Base-by-base conservation (phyloP, 257 asterid genomes). In the Solanum arcanum region DNA sequence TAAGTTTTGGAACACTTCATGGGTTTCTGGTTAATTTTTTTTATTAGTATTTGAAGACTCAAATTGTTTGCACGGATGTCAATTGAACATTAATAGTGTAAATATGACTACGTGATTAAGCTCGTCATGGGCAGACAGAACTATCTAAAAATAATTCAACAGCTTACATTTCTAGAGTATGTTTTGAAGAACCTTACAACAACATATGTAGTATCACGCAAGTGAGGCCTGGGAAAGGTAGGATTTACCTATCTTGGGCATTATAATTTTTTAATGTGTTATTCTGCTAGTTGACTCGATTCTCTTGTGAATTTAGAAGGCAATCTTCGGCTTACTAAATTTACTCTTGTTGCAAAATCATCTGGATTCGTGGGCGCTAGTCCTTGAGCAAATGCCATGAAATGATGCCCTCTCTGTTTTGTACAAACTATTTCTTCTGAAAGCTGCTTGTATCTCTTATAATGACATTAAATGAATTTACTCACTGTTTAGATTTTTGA, bases 401-500 rank as follows among this genome's bases (percentile, higher is more conserved):
- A 49, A 49, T 10, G 46, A 81, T 18, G 69, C 46, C 3, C 3
- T 81, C 37, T 81, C 8, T 81, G 84, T 29, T 11, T 16, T 33
- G 46, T 49, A 33, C 70, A 29, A 29, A 31, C 70, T 81, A 29
- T 20, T 81, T 49, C 31, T 11, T 49, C 39, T 81, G 70, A 81
- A 31, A 29, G 46, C 69, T 81, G 46, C 46, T 81, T 49, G 46
- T 46, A 31, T 33, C 46, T 81, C 85, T 49, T 31, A 29, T 81
- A 49, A 29, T 46, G 81, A 73, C 49, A 66, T 89, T 18, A 68
- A 37, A 73, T 78, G 69, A 69, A 44, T 21, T 74, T 46, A 41
- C 12, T 77, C 86, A 14, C 81, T 74, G 11, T 73, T 73, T 94
- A 97, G 99, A 90, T 95, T 86, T 96, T 96, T 92, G 99, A 97